Base-by-base conservation (phyloP, 2,329 filamentous ascomycete species). In the Cercospora sojina region DNA sequence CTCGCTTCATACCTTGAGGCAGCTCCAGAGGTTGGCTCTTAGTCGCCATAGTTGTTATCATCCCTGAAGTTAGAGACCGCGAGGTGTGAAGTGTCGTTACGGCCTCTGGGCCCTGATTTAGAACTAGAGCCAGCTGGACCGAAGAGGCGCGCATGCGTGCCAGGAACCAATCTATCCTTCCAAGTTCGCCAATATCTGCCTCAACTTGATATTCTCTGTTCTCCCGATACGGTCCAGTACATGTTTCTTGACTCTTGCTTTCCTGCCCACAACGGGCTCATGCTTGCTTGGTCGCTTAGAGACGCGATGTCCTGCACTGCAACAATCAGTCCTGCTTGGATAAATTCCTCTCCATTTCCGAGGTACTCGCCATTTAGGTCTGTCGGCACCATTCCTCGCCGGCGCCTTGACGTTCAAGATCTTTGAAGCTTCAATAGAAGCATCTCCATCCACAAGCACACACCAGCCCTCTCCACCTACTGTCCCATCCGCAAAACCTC, bases 401-500 rank as follows among this genome's bases (percentile, higher is more conserved):
- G 18, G 41, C 23, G 29, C 35, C 64, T 67, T 62, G 60, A 35
- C 57, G 0, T 25, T 12, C 27, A 62, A 62, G 41, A 29, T 56
- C 59, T 55, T 62, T 18, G 83, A 86, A 43, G 78, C 82, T 74
- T 81, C 83, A 73, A 90, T 73, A 1, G 86, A 88, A 75, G 79
- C 81, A 71, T 93, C 91, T 0, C 92, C 92, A 78, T 96, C 91
- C 10, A 96, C 91, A 53, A 96, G 83, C 25, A 96, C 90, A 79
- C 92, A 96, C 91, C 92, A 96, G 0, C 92, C 92, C 74, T 93
- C 91, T 59, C 81, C 79, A 7, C 91, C 91, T 75, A 29, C 88
- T 87, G 41, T 89, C 82, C 6, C 84, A 88, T 68, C 83, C 87
- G 88, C 84, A 2, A 84, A 91, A 43, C 83, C 90, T 49, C 91